These are phyloP conservation scores for Pythium apleroticum DNA, from an alignment of 352 stramenopile genomes.

Conservation along the genomic window DNA sequence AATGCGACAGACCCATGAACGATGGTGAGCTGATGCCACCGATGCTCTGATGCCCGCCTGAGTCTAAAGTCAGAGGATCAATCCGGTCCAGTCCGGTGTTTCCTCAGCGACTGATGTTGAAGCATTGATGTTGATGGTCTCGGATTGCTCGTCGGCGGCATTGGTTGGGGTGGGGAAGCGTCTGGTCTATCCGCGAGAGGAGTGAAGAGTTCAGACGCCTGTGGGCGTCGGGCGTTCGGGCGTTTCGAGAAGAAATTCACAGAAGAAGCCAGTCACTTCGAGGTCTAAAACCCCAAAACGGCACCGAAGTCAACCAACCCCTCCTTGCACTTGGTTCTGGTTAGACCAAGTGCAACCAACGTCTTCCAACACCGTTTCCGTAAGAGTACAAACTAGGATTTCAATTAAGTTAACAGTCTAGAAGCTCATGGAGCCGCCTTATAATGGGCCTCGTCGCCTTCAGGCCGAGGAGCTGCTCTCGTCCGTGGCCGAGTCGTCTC, in stretches of 20 bases:
- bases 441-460: neutral
- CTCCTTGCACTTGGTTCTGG: neutral
- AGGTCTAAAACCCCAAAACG: neutral
- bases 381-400: conserved; percentile 6
- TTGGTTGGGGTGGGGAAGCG: no score
- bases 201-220: neutral
- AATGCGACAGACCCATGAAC: conserved; percentile 1
- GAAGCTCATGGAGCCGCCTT: conserved; percentile 1
- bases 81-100: neutral
- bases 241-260: conserved; percentile 2
- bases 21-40: conserved; percentile 4
- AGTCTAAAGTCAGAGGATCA: conserved; percentile 2
- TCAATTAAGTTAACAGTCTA: conserved; percentile 14
- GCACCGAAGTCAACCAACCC: neutral
- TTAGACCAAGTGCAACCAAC: neutral
- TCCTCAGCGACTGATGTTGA: neutral
- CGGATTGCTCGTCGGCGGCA: neutral
- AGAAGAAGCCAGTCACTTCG: conserved; percentile 2
- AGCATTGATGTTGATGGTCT: neutral
- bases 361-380: neutral
- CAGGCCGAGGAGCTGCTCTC: conserved; percentile 12
- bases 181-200: neutral
- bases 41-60: neutral
- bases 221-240: no score
- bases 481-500: neutral